A percentile compares a stretch with the other conserved stretches of the same genome.
phyloP scores from a whole-genome alignment of 2,329 filamentous ascomycete genomes.

The Mycosphaerella sp. region DNA sequence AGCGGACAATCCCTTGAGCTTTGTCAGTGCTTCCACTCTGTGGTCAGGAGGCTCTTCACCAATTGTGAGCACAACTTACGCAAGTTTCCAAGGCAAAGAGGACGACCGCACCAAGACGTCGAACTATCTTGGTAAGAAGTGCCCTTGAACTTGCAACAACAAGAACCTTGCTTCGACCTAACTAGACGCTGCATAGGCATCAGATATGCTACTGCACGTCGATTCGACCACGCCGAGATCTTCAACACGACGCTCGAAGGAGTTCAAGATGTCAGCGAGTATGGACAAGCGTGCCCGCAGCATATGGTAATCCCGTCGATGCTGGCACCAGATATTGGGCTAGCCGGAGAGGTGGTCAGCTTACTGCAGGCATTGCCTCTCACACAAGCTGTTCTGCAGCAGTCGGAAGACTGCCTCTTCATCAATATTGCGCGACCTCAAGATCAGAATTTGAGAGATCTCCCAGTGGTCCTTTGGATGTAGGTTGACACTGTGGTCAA shows the following conservation, averaged over 20 bases:
- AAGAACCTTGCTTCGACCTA: neutral
- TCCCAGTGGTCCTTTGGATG: slow-evolving; percentile 44
- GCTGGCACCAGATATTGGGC: slow-evolving; percentile 6
- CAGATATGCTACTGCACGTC: slow-evolving; percentile 3
- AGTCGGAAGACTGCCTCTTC: slow-evolving; percentile 52
- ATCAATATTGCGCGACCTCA: slow-evolving; percentile 44
- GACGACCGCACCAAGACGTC: slow-evolving; percentile 6
- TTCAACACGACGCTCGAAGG: slow-evolving; percentile 3
- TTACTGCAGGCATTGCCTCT: slow-evolving; percentile 12
- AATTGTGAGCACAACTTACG: slow-evolving; percentile 8
- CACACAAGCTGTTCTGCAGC: slow-evolving; percentile 1
- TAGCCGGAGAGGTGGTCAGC: slow-evolving; percentile 5
- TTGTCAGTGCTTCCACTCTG: slow-evolving; percentile 3
- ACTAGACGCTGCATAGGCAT: neutral
- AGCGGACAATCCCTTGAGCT: neutral
- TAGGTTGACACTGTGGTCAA: neutral
- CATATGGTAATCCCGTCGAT: slow-evolving; percentile 1
- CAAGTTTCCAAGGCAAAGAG: slow-evolving; percentile 10
- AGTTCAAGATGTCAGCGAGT: slow-evolving; percentile 6
- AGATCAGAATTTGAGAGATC: slow-evolving; percentile 24
- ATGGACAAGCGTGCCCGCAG: slow-evolving; percentile 12
- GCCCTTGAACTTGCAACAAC: neutral
- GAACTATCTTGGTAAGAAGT: slow-evolving; percentile 9
- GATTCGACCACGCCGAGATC: slow-evolving; percentile 13
- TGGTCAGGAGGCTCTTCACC: slow-evolving; percentile 3